Evolutionary conservation across 192 early-diverging fungal species (phyloP).

Genomic region (Lunasporangiospora selenospora): DNA sequence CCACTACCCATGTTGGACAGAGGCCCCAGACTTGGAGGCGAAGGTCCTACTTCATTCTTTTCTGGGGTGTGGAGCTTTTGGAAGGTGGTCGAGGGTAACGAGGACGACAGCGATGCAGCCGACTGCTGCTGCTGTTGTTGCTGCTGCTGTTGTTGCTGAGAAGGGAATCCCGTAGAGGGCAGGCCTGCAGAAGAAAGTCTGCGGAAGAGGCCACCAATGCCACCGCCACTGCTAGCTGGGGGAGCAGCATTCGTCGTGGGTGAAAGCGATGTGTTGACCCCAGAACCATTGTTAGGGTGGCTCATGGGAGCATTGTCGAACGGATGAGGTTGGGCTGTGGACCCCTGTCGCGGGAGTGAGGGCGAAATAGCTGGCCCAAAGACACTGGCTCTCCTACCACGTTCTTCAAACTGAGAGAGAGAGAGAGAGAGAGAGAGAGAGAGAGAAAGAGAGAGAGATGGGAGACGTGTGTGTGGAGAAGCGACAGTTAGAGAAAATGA

Average conservation of each 20-base stretch:
- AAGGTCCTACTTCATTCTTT: conserved; percentile 15
- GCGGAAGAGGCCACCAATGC: conserved; percentile 34
- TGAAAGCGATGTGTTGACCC: background rate
- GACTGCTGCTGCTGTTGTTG: too few species aligned
- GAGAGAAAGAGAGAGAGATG: too few species aligned
- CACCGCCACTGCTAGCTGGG: background rate
- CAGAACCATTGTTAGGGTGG: background rate
- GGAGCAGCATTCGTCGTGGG: background rate
- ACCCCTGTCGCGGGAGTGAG: background rate
- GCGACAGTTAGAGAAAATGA: too few species aligned
- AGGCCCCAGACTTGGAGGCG: background rate
- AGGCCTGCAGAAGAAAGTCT: conserved; percentile 9
- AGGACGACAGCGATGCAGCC: too few species aligned
- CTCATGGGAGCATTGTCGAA: background rate
- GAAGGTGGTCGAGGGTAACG: too few species aligned
- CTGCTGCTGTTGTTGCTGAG: too few species aligned
- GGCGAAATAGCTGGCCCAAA: conserved; percentile 5
- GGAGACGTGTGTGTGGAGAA: background rate
- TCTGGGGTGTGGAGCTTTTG: too few species aligned
- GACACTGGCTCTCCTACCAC: conserved; percentile 3
- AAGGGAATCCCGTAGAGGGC: background rate
- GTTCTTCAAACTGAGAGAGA: background rate
- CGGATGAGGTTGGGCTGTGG: background rate
- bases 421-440: background rate
- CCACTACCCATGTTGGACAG: background rate